These are phyloP conservation scores for Colletotrichum ledebouriae DNA, from an alignment of 2,329 filamentous ascomycete species.

Conservation along the genomic window DNA sequence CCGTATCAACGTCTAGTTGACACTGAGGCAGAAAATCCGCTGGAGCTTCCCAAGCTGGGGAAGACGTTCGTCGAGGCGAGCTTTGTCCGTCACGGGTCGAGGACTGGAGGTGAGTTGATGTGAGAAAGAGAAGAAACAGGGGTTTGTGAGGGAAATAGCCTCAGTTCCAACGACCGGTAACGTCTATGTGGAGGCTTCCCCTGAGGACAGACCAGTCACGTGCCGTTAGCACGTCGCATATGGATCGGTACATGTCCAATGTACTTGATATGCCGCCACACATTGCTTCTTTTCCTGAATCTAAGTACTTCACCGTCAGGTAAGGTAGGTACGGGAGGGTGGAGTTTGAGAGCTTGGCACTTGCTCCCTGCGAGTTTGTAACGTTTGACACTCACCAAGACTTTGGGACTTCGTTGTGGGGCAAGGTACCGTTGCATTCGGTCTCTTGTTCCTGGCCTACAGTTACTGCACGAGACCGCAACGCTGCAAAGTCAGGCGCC, in stretches of 20 bases:
- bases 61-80: not conserved
- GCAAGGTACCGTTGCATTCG: conserved; percentile 9
- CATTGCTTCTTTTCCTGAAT: conserved; percentile 26
- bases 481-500: too few relatives aligned
- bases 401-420: conserved; percentile 1
- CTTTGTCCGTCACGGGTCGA: not conserved
- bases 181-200: not conserved
- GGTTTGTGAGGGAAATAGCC: conserved; percentile 14
- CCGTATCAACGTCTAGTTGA: not conserved
- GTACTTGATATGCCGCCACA: conserved; percentile 14
- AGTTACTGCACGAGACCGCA: not conserved
- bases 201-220: not conserved
- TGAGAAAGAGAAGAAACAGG: not conserved
- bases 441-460: conserved; percentile 2
- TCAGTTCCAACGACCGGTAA: conserved; percentile 13
- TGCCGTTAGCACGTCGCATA: conserved; percentile 8
- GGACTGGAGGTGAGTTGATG: conserved; percentile 6
- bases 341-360: conserved; percentile 34
- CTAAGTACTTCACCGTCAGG: not conserved
- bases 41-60: not conserved
- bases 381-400: conserved; percentile 17
- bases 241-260: conserved; percentile 6
- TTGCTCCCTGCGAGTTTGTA: conserved; percentile 5
- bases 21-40: not conserved
- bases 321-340: conserved; percentile 15